A percentile compares a stretch with the other conserved stretches of the same genome.
Evolutionary conservation across 1,139 yeast genomes (phyloP).

Genomic region (Magnusiomyces fungicola): DNA sequence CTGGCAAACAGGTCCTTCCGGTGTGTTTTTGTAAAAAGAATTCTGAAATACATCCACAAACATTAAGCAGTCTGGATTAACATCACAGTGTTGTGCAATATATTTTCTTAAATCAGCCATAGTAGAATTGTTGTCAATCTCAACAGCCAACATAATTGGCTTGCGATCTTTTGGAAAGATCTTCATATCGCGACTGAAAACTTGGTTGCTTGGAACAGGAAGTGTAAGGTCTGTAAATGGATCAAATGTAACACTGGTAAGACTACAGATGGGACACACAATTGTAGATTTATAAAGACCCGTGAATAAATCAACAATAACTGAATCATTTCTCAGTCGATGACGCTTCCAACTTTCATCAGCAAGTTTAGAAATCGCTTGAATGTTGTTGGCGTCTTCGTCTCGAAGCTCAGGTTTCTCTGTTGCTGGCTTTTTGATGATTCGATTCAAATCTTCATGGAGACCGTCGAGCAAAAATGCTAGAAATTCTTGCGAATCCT

Average conservation of each 20-base stretch:
- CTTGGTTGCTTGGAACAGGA: constrained; percentile 72
- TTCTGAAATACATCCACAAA: constrained; percentile 67
- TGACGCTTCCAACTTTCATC: constrained; percentile 76
- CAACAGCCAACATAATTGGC: constrained; percentile 54
- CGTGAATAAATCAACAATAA: constrained; percentile 77
- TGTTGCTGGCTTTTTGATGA: constrained; percentile 71
- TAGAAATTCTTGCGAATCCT: constrained; percentile 91
- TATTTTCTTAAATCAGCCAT: constrained; percentile 58
- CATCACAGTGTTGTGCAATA: constrained; percentile 37
- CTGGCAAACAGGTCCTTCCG: constrained; percentile 56
- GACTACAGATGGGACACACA: constrained; percentile 77
- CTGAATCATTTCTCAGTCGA: constrained; percentile 73
- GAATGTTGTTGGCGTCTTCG: constrained; percentile 46
- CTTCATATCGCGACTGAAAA: constrained; percentile 63
- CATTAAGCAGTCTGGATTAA: constrained; percentile 37
- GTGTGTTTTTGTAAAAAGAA: constrained; percentile 60
- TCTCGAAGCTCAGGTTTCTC: constrained; percentile 81
- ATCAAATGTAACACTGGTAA: constrained; percentile 84
- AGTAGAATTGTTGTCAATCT: constrained; percentile 57
- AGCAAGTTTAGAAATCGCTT: constrained; percentile 57
- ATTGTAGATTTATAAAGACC: constrained; percentile 87
- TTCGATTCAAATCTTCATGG: constrained; percentile 88
- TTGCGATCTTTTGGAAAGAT: constrained; percentile 52
- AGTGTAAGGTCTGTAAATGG: constrained; percentile 88
- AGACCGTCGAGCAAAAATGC: constrained; percentile 86